phyloP scores from a whole-genome alignment of 192 early-diverging fungal genomes.

The Backusella sp. region DNA sequence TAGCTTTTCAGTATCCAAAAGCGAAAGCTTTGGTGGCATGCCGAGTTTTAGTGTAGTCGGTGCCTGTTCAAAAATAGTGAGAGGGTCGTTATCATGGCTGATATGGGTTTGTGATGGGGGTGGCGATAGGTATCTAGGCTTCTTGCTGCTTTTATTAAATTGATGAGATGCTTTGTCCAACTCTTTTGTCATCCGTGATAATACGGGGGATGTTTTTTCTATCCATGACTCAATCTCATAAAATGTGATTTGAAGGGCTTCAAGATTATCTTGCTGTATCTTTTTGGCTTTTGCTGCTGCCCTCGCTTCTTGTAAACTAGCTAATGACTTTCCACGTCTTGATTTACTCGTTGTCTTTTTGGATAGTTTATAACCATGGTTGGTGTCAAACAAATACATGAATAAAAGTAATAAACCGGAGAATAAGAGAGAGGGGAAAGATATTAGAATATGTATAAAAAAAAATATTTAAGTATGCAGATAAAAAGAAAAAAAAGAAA shows the following conservation, averaged over 20 bases:
- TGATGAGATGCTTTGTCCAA: slow-evolving; percentile 34
- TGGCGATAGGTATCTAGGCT: background rate
- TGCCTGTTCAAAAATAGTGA: background rate
- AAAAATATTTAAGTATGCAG: background rate
- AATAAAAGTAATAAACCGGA: background rate
- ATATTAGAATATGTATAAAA: background rate
- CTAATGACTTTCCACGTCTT: background rate
- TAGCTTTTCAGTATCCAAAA: background rate
- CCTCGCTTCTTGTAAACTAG: slow-evolving; percentile 15
- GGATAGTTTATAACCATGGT: background rate
- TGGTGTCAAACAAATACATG: slow-evolving; percentile 6
- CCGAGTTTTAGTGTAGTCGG: background rate
- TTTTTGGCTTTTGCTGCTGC: slow-evolving; percentile 30
- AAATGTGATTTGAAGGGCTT: slow-evolving; percentile 40
- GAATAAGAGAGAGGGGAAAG: background rate
- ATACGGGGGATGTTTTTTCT: slow-evolving; percentile 33
- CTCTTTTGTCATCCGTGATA: slow-evolving; percentile 37
- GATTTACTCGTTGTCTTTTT: background rate
- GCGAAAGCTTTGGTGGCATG: background rate
- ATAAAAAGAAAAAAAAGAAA: background rate
- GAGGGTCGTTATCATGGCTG: background rate
- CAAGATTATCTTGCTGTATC: slow-evolving; percentile 33
- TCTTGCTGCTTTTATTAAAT: slow-evolving; percentile 26
- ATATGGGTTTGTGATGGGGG: background rate
- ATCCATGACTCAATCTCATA: slow-evolving; percentile 43